These are phyloP conservation scores for Quercus glauca DNA, from an alignment of 306 rosid species.

Conservation along the genomic window DNA sequence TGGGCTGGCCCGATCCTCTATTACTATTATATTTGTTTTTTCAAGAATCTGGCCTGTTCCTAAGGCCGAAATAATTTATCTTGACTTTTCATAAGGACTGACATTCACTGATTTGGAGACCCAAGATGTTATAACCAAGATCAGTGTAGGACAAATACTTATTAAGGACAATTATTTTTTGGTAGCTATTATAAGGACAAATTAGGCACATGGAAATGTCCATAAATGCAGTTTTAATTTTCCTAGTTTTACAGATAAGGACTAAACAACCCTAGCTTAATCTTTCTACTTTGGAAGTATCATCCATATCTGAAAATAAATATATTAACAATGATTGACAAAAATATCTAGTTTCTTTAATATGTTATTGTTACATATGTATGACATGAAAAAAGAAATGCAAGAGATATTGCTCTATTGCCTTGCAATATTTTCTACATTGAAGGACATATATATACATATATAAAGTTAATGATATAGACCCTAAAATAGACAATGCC, in stretches of 20 bases:
- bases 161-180: neutral
- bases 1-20: neutral
- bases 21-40: too few relatives aligned
- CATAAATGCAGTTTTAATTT: neutral
- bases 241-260: neutral
- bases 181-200: neutral
- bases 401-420: neutral
- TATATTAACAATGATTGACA: neutral
- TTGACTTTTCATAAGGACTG: neutral
- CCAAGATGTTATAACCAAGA: neutral
- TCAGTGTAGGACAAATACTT: neutral
- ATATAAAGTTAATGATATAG: neutral
- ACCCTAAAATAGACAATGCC: too few relatives aligned
- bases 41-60: neutral
- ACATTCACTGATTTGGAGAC: neutral
- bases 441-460: neutral
- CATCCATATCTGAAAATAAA: neutral
- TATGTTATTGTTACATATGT: too few relatives aligned
- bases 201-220: neutral
- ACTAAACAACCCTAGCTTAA: neutral
- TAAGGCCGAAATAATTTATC: neutral
- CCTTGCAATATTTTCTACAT: neutral
- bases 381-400: neutral
- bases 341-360: too few relatives aligned
- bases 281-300: slow-evolving; percentile 8